Evolutionary conservation across 1,284 basidiomycete genomes (phyloP), one percentile per base, ranked within the genome.

Genomic region (Pholiota adiposa): DNA sequence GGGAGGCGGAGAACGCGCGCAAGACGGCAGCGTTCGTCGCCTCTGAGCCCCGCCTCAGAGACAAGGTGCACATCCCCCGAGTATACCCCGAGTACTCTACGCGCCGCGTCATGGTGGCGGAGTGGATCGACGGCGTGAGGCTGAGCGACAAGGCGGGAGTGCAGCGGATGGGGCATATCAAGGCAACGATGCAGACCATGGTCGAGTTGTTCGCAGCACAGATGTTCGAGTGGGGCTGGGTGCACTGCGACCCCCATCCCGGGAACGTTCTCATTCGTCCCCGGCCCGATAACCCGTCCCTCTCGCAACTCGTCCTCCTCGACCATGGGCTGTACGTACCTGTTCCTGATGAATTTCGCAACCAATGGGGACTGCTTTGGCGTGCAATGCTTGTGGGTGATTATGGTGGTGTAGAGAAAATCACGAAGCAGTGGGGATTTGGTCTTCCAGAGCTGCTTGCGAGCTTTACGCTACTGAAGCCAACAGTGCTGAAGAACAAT

Each of bases 151-250:
- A 83, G 38, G 73, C 70, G 2, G 83, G 79, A 0, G 78, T 92
- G 51, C 76, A 72, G 2, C 77, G 88, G 31, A 85, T 89, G 80
- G 87, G 87, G 53, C 84, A 88, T 63, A 43, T 60, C n/a, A 63
- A 56, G 1, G 81, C 85, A 40, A 78, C 90, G 58, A 90, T 93
- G 88, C 81, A 89, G 57, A 87, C 87, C 16, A 93, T 93, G 84
- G 86, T 92, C 23, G 91, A 93, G 58, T 81, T 95, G 1, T 93
- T 93, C 76, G 86, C 86, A 27, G 88, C 89, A 0, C 89, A 92
- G 79, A 94, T 94, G 70, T 97, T 96, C 72, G 84, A 84, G 61
- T 96, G 90, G 90, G 94, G 94, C 4, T 95, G 89, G 81, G 86
- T 94, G 0, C 89, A 92, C 72, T 90, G 87, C 65, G 89, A 93